These are phyloP conservation scores for Funneliformis geosporum DNA, from an alignment of 192 early-diverging fungal genomes.

Conservation along the genomic window DNA sequence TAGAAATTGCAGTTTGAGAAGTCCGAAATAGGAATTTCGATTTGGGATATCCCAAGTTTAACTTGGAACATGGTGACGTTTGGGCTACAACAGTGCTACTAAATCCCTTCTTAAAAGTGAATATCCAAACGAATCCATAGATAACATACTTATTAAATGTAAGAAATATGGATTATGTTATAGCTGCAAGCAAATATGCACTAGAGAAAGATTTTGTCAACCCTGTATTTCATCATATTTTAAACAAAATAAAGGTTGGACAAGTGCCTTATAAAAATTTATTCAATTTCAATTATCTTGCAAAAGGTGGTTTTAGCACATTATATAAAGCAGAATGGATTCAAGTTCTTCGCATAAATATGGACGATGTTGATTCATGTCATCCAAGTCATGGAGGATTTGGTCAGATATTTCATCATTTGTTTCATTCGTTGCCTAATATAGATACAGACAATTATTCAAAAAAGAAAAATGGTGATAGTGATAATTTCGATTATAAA, in stretches of 20 bases:
- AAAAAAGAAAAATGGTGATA: background rate
- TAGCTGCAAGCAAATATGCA: background rate
- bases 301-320: background rate
- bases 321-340: slow-evolving; percentile 18
- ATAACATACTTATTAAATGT: no score
- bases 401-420: background rate
- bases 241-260: background rate
- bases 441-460: background rate
- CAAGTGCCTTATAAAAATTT: slow-evolving; percentile 17
- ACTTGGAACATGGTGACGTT: no score
- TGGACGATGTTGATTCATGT: background rate
- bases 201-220: background rate
- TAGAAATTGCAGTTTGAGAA: no score
- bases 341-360: background rate
- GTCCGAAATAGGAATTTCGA: no score
- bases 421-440: background rate
- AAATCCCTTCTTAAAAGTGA: no score
- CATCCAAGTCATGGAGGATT: background rate
- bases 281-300: background rate
- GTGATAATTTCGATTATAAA: background rate
- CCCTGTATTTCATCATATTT: background rate
- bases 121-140: no score
- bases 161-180: background rate
- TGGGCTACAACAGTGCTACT: no score
- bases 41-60: no score